Conservation (phyloP, 352 stramenopile species). For the Hyaloperonospora arabidopsidis region DNA sequence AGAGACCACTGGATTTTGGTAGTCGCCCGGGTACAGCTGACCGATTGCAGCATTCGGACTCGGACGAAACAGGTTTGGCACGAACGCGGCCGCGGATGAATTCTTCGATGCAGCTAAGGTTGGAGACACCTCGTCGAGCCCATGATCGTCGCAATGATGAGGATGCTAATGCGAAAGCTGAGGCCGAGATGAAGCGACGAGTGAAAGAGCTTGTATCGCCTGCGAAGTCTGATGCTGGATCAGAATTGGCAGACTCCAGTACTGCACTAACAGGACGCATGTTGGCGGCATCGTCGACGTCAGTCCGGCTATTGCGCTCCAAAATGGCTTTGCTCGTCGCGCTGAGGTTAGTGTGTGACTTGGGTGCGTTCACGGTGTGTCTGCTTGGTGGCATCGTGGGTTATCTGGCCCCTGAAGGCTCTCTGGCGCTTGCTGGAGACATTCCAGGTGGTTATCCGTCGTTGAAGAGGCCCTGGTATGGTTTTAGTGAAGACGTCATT, state of each 20-base stretch:
- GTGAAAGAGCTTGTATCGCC: slow-evolving; percentile 42
- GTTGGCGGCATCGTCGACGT: slow-evolving; percentile 24
- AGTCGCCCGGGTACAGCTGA: slow-evolving; percentile 5
- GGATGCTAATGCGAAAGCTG: slow-evolving; percentile 10
- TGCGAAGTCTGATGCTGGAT: slow-evolving; percentile 33
- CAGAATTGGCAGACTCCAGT: slow-evolving; percentile 43
- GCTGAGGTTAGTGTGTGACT: slow-evolving; percentile 42
- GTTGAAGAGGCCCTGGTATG: slow-evolving; percentile 37
- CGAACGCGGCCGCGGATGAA: slow-evolving; percentile 18
- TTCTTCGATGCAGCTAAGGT: slow-evolving; percentile 11
- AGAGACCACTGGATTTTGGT: slow-evolving; percentile 33
- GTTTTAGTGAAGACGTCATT: slow-evolving; percentile 35
- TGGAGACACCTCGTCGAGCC: slow-evolving; percentile 11
- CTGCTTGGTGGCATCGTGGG: slow-evolving; percentile 58
- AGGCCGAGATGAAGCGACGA: slow-evolving; percentile 20
- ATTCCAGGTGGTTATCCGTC: slow-evolving; percentile 72
- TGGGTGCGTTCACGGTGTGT: slow-evolving; percentile 74
- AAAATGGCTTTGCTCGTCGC: slow-evolving; percentile 33
- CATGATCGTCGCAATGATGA: slow-evolving; percentile 6
- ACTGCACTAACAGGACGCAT: slow-evolving; percentile 42
- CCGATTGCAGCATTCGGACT: slow-evolving; percentile 16
- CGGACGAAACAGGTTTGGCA: slow-evolving; percentile 12
- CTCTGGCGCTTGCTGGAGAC: slow-evolving; percentile 62
- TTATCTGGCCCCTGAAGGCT: slow-evolving; percentile 52
- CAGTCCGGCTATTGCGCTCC: slow-evolving; percentile 20